Evolutionary conservation across 2,329 filamentous ascomycete species (phyloP).

Genomic region (Mollisia scopiformis): DNA sequence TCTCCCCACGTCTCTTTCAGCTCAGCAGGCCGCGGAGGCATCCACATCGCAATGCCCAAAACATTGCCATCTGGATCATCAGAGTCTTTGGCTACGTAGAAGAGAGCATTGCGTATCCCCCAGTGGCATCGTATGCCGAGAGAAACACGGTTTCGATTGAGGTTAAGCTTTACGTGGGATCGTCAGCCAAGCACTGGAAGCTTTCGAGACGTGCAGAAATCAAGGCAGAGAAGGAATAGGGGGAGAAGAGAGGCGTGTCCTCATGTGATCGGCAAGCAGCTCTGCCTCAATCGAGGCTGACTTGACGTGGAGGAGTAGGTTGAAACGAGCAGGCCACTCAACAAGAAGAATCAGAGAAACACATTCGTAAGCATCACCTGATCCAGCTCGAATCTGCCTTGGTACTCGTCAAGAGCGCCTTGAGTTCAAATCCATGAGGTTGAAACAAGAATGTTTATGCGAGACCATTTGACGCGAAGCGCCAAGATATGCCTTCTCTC

Average conservation of each 20-base stretch:
- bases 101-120: slow-evolving; percentile 71
- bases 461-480: neutral
- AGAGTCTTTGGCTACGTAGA: slow-evolving; percentile 69
- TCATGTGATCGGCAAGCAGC: neutral
- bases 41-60: slow-evolving; percentile 75
- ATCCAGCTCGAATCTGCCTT: neutral
- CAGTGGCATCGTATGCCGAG: slow-evolving; percentile 65
- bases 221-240: neutral
- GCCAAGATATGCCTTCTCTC: slow-evolving; percentile 5
- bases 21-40: slow-evolving; percentile 55
- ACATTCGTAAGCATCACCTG: slow-evolving; percentile 1
- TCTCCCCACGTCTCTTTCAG: slow-evolving; percentile 60
- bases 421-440: slow-evolving; percentile 2
- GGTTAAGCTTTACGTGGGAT: slow-evolving; percentile 22
- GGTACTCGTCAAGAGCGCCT: slow-evolving; percentile 8
- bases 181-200: neutral
- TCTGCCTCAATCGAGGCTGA: neutral
- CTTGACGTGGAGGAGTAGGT: neutral
- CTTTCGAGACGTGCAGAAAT: neutral
- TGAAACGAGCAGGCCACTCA: neutral
- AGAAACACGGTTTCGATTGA: slow-evolving; percentile 30
- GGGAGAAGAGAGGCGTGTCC: neutral
- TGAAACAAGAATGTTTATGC: slow-evolving; percentile 11
- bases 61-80: slow-evolving; percentile 50
- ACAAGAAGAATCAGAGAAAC: neutral